phyloP scores from a whole-genome alignment of 495 filamentous ascomycete species.

The Lophiotrema nucula region DNA sequence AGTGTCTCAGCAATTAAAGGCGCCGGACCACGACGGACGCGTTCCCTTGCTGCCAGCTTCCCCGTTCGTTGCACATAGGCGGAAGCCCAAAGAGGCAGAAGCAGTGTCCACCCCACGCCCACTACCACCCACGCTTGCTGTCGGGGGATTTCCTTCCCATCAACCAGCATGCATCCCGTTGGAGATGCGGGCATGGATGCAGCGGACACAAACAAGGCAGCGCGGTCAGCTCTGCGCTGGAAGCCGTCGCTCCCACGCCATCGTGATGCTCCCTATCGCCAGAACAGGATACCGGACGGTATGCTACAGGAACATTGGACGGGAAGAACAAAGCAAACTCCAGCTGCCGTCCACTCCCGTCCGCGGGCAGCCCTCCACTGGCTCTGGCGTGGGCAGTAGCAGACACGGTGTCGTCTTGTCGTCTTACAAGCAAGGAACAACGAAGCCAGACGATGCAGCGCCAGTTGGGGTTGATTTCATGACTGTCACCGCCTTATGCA shows the following conservation, averaged over 20 bases:
- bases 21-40: constrained; percentile 13
- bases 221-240: neutral
- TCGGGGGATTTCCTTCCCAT: constrained; percentile 17
- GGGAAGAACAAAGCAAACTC: constrained; percentile 18
- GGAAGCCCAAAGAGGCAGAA: constrained; percentile 11
- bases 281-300: neutral
- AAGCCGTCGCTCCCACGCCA: constrained; percentile 11
- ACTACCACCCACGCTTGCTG: constrained; percentile 2
- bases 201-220: constrained; percentile 1
- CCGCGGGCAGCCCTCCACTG: neutral
- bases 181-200: constrained; percentile 4
- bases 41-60: constrained; percentile 19
- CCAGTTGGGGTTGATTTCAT: neutral
- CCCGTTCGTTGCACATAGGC: constrained; percentile 16
- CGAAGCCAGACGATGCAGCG: constrained; percentile 1
- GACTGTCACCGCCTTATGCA: constrained; percentile 32
- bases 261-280: neutral
- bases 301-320: neutral
- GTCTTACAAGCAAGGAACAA: constrained; percentile 2
- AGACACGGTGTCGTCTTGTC: constrained; percentile 2
- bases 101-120: constrained; percentile 31
- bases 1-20: constrained; percentile 8
- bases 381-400: constrained; percentile 15
- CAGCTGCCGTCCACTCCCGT: constrained; percentile 6
- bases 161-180: constrained; percentile 16